phyloP scores from a whole-genome alignment of 352 stramenopile genomes.

The Phytophthora boehmeriae region DNA sequence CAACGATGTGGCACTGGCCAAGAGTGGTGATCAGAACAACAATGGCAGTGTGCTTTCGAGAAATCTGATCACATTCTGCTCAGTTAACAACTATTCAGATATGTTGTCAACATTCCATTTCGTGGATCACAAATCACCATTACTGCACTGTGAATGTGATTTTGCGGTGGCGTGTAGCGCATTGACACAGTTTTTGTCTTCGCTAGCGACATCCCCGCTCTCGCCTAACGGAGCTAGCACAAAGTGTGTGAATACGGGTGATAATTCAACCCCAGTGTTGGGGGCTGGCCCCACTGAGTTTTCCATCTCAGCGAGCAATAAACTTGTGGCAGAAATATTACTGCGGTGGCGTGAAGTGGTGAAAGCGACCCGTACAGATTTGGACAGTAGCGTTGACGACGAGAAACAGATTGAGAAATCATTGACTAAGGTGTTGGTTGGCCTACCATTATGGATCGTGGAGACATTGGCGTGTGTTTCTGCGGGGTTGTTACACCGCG shows the following conservation, averaged over 20 bases:
- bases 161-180: constrained; percentile 54
- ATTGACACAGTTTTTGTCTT: constrained; percentile 54
- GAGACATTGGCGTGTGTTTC: constrained; percentile 72
- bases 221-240: constrained; percentile 8
- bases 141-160: constrained; percentile 39
- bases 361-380: constrained; percentile 8
- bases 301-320: constrained; percentile 49
- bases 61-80: constrained; percentile 63
- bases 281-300: constrained; percentile 37
- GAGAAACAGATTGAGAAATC: constrained; percentile 28
- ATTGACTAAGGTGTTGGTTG: constrained; percentile 41
- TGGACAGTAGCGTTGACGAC: constrained; percentile 7
- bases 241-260: constrained; percentile 7
- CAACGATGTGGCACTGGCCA: constrained; percentile 6
- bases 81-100: constrained; percentile 62
- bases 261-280: constrained; percentile 12
- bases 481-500: constrained; percentile 67
- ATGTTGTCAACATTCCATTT: constrained; percentile 48
- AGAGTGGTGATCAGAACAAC: constrained; percentile 1
- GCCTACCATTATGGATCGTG: constrained; percentile 69
- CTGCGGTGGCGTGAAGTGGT: constrained; percentile 45
- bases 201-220: constrained; percentile 33
- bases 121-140: constrained; percentile 17
- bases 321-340: constrained; percentile 50
- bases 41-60: constrained; percentile 19